Conservation (phyloP, 805 yeast species). For the Wickerhamiella shivajii region DNA sequence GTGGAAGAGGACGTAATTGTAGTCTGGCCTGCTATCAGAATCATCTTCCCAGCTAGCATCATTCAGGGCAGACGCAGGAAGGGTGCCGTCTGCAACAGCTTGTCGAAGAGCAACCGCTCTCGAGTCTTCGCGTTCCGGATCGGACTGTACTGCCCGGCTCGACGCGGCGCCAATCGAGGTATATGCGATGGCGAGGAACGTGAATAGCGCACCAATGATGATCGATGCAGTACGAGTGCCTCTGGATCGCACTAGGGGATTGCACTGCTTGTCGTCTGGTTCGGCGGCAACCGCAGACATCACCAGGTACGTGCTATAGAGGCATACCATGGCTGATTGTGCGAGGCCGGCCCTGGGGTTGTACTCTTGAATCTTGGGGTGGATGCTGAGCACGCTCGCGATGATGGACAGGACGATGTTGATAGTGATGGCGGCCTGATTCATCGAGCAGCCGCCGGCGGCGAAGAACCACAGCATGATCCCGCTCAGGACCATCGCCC, state of each 20-base stretch:
- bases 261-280: constrained; percentile 87
- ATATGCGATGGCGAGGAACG: constrained; percentile 89
- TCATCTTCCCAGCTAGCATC: constrained; percentile 48
- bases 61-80: constrained; percentile 80
- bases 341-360: constrained; percentile 95
- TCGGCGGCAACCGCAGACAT: constrained; percentile 91
- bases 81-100: constrained; percentile 91
- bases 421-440: constrained; percentile 69
- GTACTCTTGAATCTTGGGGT: constrained; percentile 74
- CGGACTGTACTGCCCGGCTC: constrained; percentile 35
- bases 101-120: constrained; percentile 77
- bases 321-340: constrained; percentile 88
- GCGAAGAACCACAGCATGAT: constrained; percentile 77
- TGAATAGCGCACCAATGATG: constrained; percentile 80
- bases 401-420: constrained; percentile 53
- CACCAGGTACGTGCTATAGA: constrained; percentile 81
- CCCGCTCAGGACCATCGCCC: constrained; percentile 55
- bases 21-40: constrained; percentile 12
- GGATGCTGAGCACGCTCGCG: constrained; percentile 56
- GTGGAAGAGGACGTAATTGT: constrained; percentile 47
- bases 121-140: constrained; percentile 48
- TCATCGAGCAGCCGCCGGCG: constrained; percentile 69
- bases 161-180: constrained; percentile 92
- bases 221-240: constrained; percentile 86
- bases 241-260: constrained; percentile 75